Evolutionary conservation across 495 filamentous ascomycete species (phyloP), one percentile per base, ranked within the genome.

Genomic region (Delitschia confertaspora): DNA sequence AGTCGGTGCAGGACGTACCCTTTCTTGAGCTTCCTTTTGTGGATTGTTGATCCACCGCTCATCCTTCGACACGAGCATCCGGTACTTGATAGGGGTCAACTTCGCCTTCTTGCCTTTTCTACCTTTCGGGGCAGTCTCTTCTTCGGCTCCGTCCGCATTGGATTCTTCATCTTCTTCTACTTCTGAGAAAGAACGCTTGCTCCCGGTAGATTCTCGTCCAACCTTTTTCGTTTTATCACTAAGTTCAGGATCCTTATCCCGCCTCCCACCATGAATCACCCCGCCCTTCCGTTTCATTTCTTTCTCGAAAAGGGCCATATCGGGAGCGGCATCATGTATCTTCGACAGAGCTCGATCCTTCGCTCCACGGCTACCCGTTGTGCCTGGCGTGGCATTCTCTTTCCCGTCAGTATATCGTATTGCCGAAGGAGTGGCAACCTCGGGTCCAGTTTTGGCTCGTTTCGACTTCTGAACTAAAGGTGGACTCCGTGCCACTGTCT

Each of bases 251-350:
- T 73, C 71, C 9, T 62, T 71, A 22, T 69, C 69, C n/a, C 69
- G 66, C 46, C 72, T 60, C 7, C 79, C 76, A 20, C 86, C 88
- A 38, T 87, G 83, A 55, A 85, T 82, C 2, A 87, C 75, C 25
- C 81, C 79, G n/a, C 87, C 88, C 29, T 83, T 82, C 16, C 78
- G 76, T 67, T 91, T 94, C 68, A 70, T 86, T 62, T 99, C 91
- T 56, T 93, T 95, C 60, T 99, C 82, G 57, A 88, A 95, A 37
- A 88, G 66, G 6, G 79, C 80, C 50, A 95, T 84, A 61, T 95
- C 91, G 0, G 78, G 72, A 7, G 85, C 87, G 18, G 83, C 63
- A 17, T 78, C 73, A 38, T 91, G 85, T 2, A 96, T 65, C 38
- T 72, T 79, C 3, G 80, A 78, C 2, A 80, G 65, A 23, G 93